These are phyloP conservation scores for Trichodelitschia bisporula DNA, from an alignment of 495 filamentous ascomycete genomes.

Conservation along the genomic window DNA sequence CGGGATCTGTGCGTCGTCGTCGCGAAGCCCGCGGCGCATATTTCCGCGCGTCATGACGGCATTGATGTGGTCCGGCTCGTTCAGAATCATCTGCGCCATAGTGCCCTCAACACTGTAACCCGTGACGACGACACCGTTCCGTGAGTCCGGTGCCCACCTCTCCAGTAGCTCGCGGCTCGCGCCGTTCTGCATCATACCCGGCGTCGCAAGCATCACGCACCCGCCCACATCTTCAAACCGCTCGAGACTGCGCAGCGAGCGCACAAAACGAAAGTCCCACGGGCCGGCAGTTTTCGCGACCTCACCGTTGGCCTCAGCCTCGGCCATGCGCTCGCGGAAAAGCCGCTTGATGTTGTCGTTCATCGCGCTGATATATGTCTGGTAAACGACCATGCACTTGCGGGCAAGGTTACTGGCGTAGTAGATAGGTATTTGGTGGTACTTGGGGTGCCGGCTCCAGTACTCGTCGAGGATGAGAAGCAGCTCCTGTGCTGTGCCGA, in stretches of 20 bases:
- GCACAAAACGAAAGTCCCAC: slow-evolving; percentile 87
- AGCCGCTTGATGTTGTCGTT: slow-evolving; percentile 93
- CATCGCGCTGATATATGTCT: slow-evolving; percentile 93
- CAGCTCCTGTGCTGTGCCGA: slow-evolving; percentile 81
- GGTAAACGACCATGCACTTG: slow-evolving; percentile 96
- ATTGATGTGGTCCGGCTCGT: slow-evolving; percentile 78
- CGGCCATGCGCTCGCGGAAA: slow-evolving; percentile 65
- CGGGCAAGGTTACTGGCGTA: slow-evolving; percentile 83
- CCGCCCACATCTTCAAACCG: slow-evolving; percentile 87
- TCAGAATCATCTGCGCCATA: slow-evolving; percentile 86
- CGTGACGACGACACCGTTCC: slow-evolving; percentile 91
- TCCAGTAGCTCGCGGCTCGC: slow-evolving; percentile 81
- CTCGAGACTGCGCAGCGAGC: slow-evolving; percentile 75
- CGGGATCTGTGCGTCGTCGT: too few species aligned
- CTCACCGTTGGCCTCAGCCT: slow-evolving; percentile 51
- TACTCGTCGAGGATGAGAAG: slow-evolving; percentile 92
- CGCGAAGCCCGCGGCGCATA: slow-evolving; percentile 29
- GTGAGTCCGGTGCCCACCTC: slow-evolving; percentile 81
- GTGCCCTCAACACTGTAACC: slow-evolving; percentile 96
- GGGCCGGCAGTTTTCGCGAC: slow-evolving; percentile 55
- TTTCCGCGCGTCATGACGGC: slow-evolving; percentile 54
- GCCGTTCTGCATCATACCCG: slow-evolving; percentile 93
- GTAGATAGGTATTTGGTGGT: slow-evolving; percentile 80
- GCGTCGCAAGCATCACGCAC: slow-evolving; percentile 91
- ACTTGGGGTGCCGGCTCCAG: slow-evolving; percentile 68